These are phyloP conservation scores for Verticillium tricorpus DNA, from an alignment of 2,329 filamentous ascomycete genomes.

Conservation along the genomic window DNA sequence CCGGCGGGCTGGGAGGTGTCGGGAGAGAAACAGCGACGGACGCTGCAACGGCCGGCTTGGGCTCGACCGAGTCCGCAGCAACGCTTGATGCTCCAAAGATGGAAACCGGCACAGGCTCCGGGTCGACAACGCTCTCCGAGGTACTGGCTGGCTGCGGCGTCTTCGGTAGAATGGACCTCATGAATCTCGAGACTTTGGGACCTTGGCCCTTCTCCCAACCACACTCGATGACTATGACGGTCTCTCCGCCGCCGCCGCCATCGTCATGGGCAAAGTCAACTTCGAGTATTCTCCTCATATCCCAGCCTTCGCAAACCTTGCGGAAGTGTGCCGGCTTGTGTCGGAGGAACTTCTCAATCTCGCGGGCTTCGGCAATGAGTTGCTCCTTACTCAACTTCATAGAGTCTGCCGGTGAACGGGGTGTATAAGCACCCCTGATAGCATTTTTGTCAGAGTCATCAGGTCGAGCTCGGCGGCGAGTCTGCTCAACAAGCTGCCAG, in stretches of 20 bases:
- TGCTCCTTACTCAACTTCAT: slow-evolving; percentile 70
- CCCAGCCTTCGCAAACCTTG: slow-evolving; percentile 77
- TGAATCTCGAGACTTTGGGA: slow-evolving; percentile 39
- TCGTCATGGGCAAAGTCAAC: slow-evolving; percentile 88
- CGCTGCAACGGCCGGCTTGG: background rate
- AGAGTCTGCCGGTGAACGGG: slow-evolving; percentile 68
- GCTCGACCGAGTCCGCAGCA: background rate
- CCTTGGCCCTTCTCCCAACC: slow-evolving; percentile 58
- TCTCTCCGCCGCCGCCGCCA: slow-evolving; percentile 70
- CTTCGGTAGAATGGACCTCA: slow-evolving; percentile 22
- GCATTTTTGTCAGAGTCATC: slow-evolving; percentile 69
- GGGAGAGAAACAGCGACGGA: background rate
- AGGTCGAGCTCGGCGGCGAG: slow-evolving; percentile 64
- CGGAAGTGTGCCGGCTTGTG: slow-evolving; percentile 75
- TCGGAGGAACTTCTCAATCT: slow-evolving; percentile 72
- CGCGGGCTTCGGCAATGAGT: slow-evolving; percentile 68
- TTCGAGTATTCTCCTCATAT: slow-evolving; percentile 81
- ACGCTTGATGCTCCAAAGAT: slow-evolving; percentile 18
- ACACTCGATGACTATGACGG: slow-evolving; percentile 68
- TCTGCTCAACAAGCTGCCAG: slow-evolving; percentile 78
- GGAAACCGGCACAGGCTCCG: slow-evolving; percentile 14
- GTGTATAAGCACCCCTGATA: slow-evolving; percentile 72
- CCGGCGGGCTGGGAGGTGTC: background rate
- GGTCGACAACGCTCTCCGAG: background rate
- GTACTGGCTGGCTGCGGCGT: slow-evolving; percentile 3